Percentiles rank a stretch among this genome's conserved stretches.
These are phyloP conservation scores for Neohortaea acidophila DNA, from an alignment of 495 filamentous ascomycete genomes.

Conservation along the genomic window DNA sequence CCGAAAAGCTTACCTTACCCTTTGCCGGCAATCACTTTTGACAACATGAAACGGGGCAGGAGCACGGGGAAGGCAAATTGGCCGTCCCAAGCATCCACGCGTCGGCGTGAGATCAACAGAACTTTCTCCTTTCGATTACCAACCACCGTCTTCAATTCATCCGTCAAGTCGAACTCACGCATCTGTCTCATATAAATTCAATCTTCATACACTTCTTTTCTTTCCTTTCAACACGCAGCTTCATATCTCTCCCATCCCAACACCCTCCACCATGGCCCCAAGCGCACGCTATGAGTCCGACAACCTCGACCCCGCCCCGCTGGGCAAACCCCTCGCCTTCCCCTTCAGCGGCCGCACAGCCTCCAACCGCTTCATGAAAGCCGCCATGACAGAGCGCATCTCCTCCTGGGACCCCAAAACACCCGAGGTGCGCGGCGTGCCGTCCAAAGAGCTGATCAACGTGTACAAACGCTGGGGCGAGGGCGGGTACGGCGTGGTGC, in stretches of 20 bases:
- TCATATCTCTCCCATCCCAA: background rate
- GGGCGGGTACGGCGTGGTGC: slow-evolving; percentile 30
- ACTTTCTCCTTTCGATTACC: too few species aligned
- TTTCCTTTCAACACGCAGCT: background rate
- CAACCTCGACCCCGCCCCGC: slow-evolving; percentile 30
- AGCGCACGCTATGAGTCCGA: slow-evolving; percentile 22
- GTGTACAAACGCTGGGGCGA: slow-evolving; percentile 47
- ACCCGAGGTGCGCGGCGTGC: slow-evolving; percentile 38
- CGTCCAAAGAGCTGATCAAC: slow-evolving; percentile 39
- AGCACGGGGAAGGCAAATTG: too few species aligned
- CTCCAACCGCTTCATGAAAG: slow-evolving; percentile 48
- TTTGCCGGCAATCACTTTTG: too few species aligned
- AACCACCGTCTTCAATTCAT: too few species aligned
- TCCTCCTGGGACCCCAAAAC: slow-evolving; percentile 41
- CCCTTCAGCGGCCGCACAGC: slow-evolving; percentile 40
- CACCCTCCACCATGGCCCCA: slow-evolving; percentile 19
- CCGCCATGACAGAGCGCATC: slow-evolving; percentile 46
- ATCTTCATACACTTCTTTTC: too few species aligned
- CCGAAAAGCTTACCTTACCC: too few species aligned
- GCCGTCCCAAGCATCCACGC: too few species aligned
- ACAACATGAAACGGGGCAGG: too few species aligned
- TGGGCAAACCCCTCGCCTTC: slow-evolving; percentile 42
- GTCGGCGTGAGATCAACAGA: too few species aligned
- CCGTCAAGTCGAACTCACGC: too few species aligned
- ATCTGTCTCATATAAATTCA: too few species aligned